Evolutionary conservation across 805 yeast species (phyloP).

Genomic region (Candida oleophila): DNA sequence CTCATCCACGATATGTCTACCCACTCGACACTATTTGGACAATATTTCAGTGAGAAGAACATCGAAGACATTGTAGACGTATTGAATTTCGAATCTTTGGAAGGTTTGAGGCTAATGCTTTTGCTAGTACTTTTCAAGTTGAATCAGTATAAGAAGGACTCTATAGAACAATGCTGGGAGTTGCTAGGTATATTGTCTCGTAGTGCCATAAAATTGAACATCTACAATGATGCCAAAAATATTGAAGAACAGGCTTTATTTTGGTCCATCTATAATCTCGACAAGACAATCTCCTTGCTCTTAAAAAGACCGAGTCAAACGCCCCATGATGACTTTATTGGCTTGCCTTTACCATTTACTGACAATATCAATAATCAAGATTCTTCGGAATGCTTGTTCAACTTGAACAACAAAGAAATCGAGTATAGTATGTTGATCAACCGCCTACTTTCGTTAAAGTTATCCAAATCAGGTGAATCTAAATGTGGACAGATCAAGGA

Average conservation of each 20-base stretch:
- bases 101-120: slow-evolving; percentile 28
- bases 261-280: slow-evolving; percentile 40
- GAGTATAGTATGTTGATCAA: slow-evolving; percentile 24
- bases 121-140: slow-evolving; percentile 32
- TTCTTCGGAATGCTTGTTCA: slow-evolving; percentile 5
- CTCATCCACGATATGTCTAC: slow-evolving; percentile 30
- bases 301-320: slow-evolving; percentile 35
- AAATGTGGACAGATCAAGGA: slow-evolving; percentile 11
- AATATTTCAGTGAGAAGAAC: slow-evolving; percentile 29
- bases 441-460: slow-evolving; percentile 18
- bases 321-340: slow-evolving; percentile 23
- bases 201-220: slow-evolving; percentile 19
- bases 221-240: slow-evolving; percentile 14
- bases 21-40: slow-evolving; percentile 19
- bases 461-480: slow-evolving; percentile 4
- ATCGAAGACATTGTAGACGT: slow-evolving; percentile 35
- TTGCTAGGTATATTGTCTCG: slow-evolving; percentile 35
- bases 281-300: slow-evolving; percentile 36
- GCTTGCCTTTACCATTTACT: slow-evolving; percentile 21
- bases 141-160: slow-evolving; percentile 23
- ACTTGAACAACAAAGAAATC: slow-evolving; percentile 22
- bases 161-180: slow-evolving; percentile 25
- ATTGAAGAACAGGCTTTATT: slow-evolving; percentile 20
- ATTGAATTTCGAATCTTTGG: slow-evolving; percentile 26
- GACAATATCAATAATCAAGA: slow-evolving; percentile 9